Base-by-base conservation (phyloP, 768 basidiomycete species). In the Thelephora ganbajun region DNA sequence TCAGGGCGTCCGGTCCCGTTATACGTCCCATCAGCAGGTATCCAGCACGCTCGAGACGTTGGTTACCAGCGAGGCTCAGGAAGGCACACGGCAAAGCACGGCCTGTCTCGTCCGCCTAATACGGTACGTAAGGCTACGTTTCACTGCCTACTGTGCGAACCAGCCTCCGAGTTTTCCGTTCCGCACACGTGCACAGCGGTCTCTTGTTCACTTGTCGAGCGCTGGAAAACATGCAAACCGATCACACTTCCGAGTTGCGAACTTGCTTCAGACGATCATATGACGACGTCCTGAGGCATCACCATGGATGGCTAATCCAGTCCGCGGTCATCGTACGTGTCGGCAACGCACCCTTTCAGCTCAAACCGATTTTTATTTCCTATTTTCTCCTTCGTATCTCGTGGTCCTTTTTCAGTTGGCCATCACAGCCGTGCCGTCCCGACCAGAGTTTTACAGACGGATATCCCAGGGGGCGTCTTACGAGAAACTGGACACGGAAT, bases 181-280 rank as follows among this genome's bases (percentile, higher is more conserved):
- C 44, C 30, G 42, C 35, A 13, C 47, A 42, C 34, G 37, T 41
- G 44, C 34, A 20, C 51, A 85, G 83, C 35, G 83, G 83, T 13
- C 70, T 85, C 43, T 65, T 72, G 42, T 80, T 86, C 55, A 77
- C 79, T 2, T 81, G 77, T 59, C 69, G 69, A 51, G 83, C 83
- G 12, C 68, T 87, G 35, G 12, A 78, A 59, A 69, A 77, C 55
- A 74, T 78, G 69, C 82, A 80, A 53, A 60, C 60, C 5, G 76
- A 84, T 54, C 62, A 61, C 14, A 56, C 55, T 20, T 57, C 69
- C 1, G 79, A 82, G 51, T 64, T 84, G 41, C 73, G 79, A 54
- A 67, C 72, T 49, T 84, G 83, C 61, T 86, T 87, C 67, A 74
- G 71, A 60, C 67, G 74, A 36, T 72, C 84, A 2, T 87, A 83